Evolutionary conservation across 306 rosid genomes (phyloP).

Genomic region (Prunus davidiana): DNA sequence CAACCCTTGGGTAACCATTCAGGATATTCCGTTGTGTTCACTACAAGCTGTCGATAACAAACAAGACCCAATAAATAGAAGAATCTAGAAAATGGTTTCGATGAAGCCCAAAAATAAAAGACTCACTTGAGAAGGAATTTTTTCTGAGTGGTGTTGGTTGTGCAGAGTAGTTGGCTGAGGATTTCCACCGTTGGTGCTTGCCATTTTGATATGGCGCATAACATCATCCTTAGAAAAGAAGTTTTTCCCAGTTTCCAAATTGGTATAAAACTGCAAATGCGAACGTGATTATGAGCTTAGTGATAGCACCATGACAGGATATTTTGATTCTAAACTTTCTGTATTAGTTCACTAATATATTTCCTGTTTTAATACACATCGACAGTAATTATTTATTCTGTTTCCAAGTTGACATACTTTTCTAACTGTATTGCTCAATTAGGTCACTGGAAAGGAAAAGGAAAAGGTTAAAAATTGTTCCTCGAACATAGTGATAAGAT

Average conservation of each 20-base stretch:
- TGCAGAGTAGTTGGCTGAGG: conserved; percentile 14
- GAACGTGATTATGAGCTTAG: conserved; percentile 19
- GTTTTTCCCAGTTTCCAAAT: conserved; percentile 40
- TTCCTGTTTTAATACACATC: not conserved
- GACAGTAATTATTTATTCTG: not conserved
- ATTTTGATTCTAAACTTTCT: not conserved
- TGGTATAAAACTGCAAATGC: conserved; percentile 28
- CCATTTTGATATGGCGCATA: conserved; percentile 24
- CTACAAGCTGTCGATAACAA: conserved; percentile 40
- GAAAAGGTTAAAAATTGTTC: not conserved
- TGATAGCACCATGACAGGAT: not conserved
- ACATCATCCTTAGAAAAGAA: conserved; percentile 41
- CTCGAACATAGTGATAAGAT: not conserved
- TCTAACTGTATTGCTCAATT: not conserved
- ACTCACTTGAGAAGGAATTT: conserved; percentile 51
- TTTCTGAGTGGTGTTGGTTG: not conserved
- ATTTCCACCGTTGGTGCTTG: not conserved
- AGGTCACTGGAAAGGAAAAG: not conserved
- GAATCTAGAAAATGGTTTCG: conserved; percentile 13
- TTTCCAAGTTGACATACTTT: not conserved
- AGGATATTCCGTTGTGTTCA: conserved; percentile 45
- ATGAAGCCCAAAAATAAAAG: conserved; percentile 1
- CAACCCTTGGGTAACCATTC: conserved; percentile 91
- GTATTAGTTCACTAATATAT: not conserved
- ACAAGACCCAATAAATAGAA: conserved; percentile 9